A percentile compares a stretch with the other conserved stretches of the same genome.
Conservation (phyloP, 805 yeast genomes). For the Metschnikowia peoriensis region DNA sequence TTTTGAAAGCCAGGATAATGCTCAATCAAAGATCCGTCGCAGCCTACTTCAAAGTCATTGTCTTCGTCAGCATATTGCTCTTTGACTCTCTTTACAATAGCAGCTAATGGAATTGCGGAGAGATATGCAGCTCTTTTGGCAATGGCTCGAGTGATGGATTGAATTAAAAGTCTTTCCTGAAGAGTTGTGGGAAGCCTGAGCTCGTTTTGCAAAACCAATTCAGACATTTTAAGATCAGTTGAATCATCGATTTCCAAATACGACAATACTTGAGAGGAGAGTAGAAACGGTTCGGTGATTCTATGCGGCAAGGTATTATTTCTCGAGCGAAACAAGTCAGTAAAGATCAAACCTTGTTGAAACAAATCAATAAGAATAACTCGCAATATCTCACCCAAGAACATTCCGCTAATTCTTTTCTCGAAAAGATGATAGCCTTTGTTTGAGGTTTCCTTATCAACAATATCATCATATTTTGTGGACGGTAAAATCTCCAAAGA, state of each 20-base stretch:
- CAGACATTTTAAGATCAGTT: constrained; percentile 66
- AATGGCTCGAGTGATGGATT: constrained; percentile 71
- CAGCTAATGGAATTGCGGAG: constrained; percentile 88
- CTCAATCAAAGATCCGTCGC: constrained; percentile 93
- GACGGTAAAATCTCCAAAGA: constrained; percentile 70
- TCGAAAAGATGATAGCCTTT: constrained; percentile 89
- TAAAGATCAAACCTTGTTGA: constrained; percentile 55
- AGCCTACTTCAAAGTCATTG: constrained; percentile 85
- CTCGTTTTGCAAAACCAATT: constrained; percentile 60
- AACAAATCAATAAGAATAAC: constrained; percentile 69
- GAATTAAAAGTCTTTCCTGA: constrained; percentile 74
- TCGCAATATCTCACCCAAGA: constrained; percentile 85
- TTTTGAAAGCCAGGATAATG: constrained; percentile 88
- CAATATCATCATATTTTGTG: constrained; percentile 69
- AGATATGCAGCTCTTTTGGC: constrained; percentile 87
- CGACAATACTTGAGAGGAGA: constrained; percentile 82
- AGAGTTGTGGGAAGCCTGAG: constrained; percentile 66
- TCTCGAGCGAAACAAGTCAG: constrained; percentile 45
- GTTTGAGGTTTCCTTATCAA: constrained; percentile 75
- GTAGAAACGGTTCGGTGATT: constrained; percentile 70
- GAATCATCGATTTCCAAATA: constrained; percentile 84
- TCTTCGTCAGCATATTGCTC: constrained; percentile 47
- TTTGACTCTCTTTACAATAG: constrained; percentile 69
- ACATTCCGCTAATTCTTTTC: constrained; percentile 90
- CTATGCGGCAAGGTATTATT: constrained; percentile 56